Evolutionary conservation across 2,329 filamentous ascomycete species (phyloP), one percentile per base, ranked within the genome.

Genomic region (Pyricularia sp.): DNA sequence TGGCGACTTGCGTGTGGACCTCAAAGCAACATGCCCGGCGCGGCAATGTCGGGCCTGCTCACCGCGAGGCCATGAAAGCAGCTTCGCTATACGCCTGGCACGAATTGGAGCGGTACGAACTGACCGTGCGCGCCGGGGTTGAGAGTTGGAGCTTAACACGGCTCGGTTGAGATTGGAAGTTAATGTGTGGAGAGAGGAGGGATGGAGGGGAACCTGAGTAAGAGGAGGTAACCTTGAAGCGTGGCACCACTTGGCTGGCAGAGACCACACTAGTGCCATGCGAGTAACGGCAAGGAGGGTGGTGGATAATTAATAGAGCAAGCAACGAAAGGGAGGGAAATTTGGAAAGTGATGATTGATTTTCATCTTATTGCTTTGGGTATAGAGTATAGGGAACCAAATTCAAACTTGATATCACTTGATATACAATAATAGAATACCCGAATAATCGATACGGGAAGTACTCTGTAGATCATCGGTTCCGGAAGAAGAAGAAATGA

Each of bases 1-100:
- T 97, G 74, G 94, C 94, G 63, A 97, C 93, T 66, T 93, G 88
- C 77, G 77, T 91, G 70, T 91, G 88, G 88, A 82, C 86, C 71
- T 85, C 84, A 36, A 81, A 83, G 63, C 81, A 85, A 59, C 86
- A 90, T 75, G 88, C 88, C 55, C 82, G 80, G 73, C 82, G 82
- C 71, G 88, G 87, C 70, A 87, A 86, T 33, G 78, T 82, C 68
- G 87, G 88, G 14, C 83, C 84, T 65, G 89, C 88, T 69, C 85
- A 88, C 77, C 79, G 81, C 69, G 80, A 91, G 83, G 93, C 84
- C 76, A 92, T 80, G 83, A 86, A 87, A 77, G 88, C 79, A 78
- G 85, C 82, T 76, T 87, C 84, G 78, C 86, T 82, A 79, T 91
- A 84, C 79, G 86, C 78, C 78, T 90, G 79, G 84, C 91, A 90